phyloP scores from a whole-genome alignment of 805 yeast species.

The Candida dendrica region DNA sequence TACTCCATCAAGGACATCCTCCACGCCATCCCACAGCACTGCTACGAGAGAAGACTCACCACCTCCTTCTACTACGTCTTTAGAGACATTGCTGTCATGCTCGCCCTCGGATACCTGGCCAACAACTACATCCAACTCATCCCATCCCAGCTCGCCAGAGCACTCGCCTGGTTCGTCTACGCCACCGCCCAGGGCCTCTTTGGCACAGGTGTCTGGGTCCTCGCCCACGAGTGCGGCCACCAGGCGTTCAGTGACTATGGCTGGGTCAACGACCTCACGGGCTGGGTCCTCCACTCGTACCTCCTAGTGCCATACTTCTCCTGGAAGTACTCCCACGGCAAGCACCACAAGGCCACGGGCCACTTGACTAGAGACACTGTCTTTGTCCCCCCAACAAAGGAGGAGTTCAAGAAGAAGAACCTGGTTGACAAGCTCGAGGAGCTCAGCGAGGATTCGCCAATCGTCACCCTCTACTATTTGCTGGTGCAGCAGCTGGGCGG shows the following conservation, averaged over 20 bases:
- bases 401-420: conserved; percentile 39
- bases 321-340: conserved; percentile 78
- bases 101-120: conserved; percentile 45
- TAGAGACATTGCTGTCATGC: conserved; percentile 51
- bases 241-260: conserved; percentile 74
- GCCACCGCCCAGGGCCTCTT: conserved; percentile 53
- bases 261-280: conserved; percentile 67
- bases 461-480: conserved; percentile 49
- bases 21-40: conserved; percentile 63
- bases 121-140: conserved; percentile 46
- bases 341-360: conserved; percentile 89
- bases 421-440: conserved; percentile 40
- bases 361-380: conserved; percentile 80
- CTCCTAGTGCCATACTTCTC: conserved; percentile 80
- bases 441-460: conserved; percentile 67
- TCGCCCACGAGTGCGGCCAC: conserved; percentile 92
- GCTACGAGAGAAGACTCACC: conserved; percentile 56
- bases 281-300: conserved; percentile 78
- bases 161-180: conserved; percentile 52
- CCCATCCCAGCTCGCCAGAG: conserved; percentile 37
- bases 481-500: conserved; percentile 72
- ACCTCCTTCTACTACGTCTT: conserved; percentile 57
- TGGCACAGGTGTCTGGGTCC: conserved; percentile 75
- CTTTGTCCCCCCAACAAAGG: conserved; percentile 66
- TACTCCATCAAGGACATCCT: conserved; percentile 70